Percentiles rank a stretch among this genome's conserved stretches.
Conservation (phyloP, 352 stramenopile species). For the Phytophthora capsici region DNA sequence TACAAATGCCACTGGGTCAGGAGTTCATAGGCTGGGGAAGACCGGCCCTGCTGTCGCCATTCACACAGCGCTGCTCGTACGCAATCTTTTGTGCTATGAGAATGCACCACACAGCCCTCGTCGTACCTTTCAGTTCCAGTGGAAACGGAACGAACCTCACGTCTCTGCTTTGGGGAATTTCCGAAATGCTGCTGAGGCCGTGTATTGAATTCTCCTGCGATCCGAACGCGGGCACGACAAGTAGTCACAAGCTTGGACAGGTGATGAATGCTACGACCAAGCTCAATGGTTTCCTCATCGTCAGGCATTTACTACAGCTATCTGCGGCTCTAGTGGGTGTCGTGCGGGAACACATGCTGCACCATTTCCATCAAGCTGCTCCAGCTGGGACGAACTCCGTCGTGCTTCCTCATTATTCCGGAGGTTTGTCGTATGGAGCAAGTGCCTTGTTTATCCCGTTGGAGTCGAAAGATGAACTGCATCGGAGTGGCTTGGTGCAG, state of each 20-base stretch:
- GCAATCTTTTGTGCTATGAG: conserved; percentile 52
- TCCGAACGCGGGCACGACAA: conserved; percentile 7
- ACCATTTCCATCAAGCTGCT: conserved; percentile 24
- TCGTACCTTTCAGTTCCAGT: conserved; percentile 27
- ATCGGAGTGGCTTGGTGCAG: conserved; percentile 23
- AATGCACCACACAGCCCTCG: conserved; percentile 34
- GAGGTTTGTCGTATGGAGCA: conserved; percentile 8
- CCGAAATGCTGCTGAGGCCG: conserved; percentile 46
- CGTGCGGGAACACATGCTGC: conserved; percentile 25
- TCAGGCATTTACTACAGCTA: conserved; percentile 28
- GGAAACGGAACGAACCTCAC: conserved; percentile 6
- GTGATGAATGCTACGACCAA: conserved; percentile 21
- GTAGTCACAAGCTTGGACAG: conserved; percentile 4
- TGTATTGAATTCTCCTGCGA: conserved; percentile 35
- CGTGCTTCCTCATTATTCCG: conserved; percentile 16
- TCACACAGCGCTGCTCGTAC: conserved; percentile 62
- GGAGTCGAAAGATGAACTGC: conserved; percentile 7
- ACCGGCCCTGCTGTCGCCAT: conserved; percentile 44
- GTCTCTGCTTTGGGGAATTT: conserved; percentile 28
- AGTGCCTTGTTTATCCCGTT: conserved; percentile 45
- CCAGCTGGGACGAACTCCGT: conserved; percentile 20
- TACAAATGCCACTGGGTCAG: conserved; percentile 50
- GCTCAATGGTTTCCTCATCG: conserved; percentile 32
- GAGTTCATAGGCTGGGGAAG: conserved; percentile 54
- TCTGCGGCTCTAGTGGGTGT: conserved; percentile 1